Conservation (phyloP, 768 basidiomycete genomes). For the Tubosaeta sp. region DNA sequence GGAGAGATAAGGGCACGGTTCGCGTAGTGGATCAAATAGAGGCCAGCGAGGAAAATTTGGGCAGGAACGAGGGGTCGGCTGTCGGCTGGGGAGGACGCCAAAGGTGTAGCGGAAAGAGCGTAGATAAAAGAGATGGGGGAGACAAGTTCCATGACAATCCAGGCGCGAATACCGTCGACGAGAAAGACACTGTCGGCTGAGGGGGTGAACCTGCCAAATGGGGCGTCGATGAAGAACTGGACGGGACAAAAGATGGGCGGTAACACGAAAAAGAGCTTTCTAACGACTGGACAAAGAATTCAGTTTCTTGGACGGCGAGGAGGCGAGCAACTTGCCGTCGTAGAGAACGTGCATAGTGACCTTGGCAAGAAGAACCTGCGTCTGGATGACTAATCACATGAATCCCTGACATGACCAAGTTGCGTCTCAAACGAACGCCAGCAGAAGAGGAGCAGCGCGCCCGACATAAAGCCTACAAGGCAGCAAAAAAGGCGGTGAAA, state of each 20-base stretch:
- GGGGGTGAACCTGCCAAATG: slow-evolving; percentile 74
- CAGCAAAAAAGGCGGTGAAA: slow-evolving; percentile 47
- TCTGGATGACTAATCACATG: slow-evolving; percentile 13
- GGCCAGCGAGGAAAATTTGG: slow-evolving; percentile 46
- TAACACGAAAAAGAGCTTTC: slow-evolving; percentile 45
- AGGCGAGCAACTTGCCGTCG: slow-evolving; percentile 15
- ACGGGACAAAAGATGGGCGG: slow-evolving; percentile 36
- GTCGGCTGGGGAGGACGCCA: slow-evolving; percentile 34
- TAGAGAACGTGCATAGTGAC: slow-evolving; percentile 19
- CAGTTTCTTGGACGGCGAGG: not conserved
- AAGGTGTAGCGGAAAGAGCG: slow-evolving; percentile 46
- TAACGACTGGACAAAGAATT: slow-evolving; percentile 20
- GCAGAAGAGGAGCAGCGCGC: slow-evolving; percentile 48
- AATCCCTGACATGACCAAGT: not conserved
- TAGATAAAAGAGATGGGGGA: slow-evolving; percentile 54
- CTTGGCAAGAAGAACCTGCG: not conserved
- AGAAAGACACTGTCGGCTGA: slow-evolving; percentile 41
- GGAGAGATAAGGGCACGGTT: slow-evolving; percentile 82
- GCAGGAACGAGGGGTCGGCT: slow-evolving; percentile 34
- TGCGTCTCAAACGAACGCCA: not conserved
- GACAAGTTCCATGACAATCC: slow-evolving; percentile 76
- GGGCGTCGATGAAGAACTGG: slow-evolving; percentile 59
- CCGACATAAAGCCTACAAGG: slow-evolving; percentile 42
- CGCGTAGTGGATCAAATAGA: slow-evolving; percentile 73
- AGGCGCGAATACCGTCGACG: slow-evolving; percentile 58